Percentiles rank a stretch among this genome's conserved stretches.
Conservation (phyloP, 179 eudicot genomes). For the Beta macrorhiza region DNA sequence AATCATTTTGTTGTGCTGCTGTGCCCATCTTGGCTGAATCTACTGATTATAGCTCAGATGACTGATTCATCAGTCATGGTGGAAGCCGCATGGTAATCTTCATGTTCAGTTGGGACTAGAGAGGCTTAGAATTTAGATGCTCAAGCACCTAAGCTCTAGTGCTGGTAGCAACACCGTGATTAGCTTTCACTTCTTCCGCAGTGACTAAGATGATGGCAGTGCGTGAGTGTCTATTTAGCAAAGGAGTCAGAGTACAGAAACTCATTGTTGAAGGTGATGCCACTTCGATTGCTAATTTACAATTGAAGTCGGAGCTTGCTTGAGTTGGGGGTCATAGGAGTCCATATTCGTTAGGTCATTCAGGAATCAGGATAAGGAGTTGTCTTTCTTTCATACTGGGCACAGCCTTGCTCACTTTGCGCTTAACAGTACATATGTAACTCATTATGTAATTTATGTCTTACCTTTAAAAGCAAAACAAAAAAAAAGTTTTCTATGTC, state of each 20-base stretch:
- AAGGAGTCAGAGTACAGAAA: background rate
- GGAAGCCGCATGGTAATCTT: too few species aligned
- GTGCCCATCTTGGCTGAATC: conserved; percentile 68
- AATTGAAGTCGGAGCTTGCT: background rate
- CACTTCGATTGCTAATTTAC: background rate
- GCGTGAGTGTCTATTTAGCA: background rate
- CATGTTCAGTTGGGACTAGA: too few species aligned
- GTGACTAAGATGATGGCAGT: background rate
- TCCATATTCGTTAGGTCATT: background rate
- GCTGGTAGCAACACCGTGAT: too few species aligned
- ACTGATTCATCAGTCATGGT: conserved; percentile 24
- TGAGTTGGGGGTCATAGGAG: background rate
- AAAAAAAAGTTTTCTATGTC: background rate
- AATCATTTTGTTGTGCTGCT: conserved; percentile 82
- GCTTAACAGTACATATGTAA: too few species aligned
- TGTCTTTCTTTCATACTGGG: background rate
- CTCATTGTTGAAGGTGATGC: background rate
- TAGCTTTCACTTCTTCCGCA: too few species aligned
- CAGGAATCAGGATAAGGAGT: background rate
- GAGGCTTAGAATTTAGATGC: too few species aligned
- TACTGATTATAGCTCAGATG: conserved; percentile 82
- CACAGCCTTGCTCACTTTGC: background rate
- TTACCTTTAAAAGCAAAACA: too few species aligned
- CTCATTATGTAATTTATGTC: too few species aligned
- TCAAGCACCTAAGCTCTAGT: too few species aligned